Evolutionary conservation across 2,329 filamentous ascomycete genomes (phyloP), one percentile per base, ranked within the genome.

Genomic region (Sphaerulina vaccinii): DNA sequence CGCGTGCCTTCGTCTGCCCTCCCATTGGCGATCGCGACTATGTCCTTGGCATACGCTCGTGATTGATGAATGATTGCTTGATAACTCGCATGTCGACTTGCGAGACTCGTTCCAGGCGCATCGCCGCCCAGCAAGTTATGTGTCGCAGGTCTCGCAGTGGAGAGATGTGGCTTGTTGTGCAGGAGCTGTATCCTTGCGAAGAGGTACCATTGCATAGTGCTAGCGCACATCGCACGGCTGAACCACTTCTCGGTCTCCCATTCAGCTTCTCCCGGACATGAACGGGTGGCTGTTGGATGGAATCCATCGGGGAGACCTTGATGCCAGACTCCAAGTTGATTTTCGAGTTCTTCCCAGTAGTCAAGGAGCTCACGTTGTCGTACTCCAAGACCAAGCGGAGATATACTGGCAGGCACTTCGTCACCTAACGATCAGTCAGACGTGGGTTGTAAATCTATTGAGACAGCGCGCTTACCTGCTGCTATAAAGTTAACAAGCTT

Each of bases 401-500:
- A 56, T 62, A 68, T 42, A 68, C 66, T 63, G 9, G 63, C 55
- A 2, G 68, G 72, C 2, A 80, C 69, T 3, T 77, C 75, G 51
- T 83, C 81, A 1, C n/a, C n/a, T n/a, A n/a, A n/a, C n/a, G n/a
- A n/a, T n/a, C n/a, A n/a, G n/a, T n/a, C n/a, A n/a, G n/a, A n/a
- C n/a, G n/a, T n/a, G n/a, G n/a, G n/a, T n/a, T n/a, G n/a, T n/a
- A n/a, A n/a, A n/a, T n/a, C n/a, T n/a, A n/a, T n/a, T n/a, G n/a
- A n/a, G n/a, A n/a, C n/a, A n/a, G n/a, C n/a, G n/a, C n/a, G n/a
- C n/a, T n/a, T n/a, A n/a, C 79, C 79, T 1, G 75, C 74, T 1
- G 78, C 81, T 49, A 85, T 79, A 62, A 80, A 85, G 62, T 87
- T 86, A 45, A 85, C 78, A 3, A 86, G 77, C 60, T 86, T 86